A percentile compares a stretch with the other conserved stretches of the same genome.
Evolutionary conservation across 371 early-diverging fungal genomes (phyloP).

Genomic region (Syncephalastrum racemosum): DNA sequence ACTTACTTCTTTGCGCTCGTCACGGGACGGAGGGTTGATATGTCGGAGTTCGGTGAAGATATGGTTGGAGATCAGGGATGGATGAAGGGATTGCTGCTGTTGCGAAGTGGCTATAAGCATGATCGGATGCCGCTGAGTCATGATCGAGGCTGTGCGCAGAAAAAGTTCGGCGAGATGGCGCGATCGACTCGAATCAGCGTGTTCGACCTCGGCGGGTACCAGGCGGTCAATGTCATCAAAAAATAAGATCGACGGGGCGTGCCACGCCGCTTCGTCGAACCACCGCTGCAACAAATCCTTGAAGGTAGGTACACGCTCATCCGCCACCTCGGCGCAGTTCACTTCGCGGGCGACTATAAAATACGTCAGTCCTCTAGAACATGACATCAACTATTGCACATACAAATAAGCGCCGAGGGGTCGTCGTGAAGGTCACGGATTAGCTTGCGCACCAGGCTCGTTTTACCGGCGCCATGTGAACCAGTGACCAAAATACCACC

Average conservation of each 20-base stretch:
- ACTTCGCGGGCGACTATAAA: slow-evolving; percentile 51
- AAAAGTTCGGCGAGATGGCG: slow-evolving; percentile 74
- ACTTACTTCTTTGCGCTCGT: slow-evolving; percentile 62
- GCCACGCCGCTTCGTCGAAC: slow-evolving; percentile 73
- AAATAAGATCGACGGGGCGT: slow-evolving; percentile 83
- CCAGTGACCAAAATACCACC: slow-evolving; percentile 84
- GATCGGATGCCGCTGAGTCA: slow-evolving; percentile 52
- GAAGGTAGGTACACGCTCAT: slow-evolving; percentile 63
- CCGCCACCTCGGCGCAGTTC: slow-evolving; percentile 65
- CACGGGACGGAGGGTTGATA: slow-evolving; percentile 68
- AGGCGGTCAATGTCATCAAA: slow-evolving; percentile 98
- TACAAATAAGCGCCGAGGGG: slow-evolving; percentile 58
- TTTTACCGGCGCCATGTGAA: slow-evolving; percentile 86
- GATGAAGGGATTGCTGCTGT: slow-evolving; percentile 69
- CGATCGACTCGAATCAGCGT: slow-evolving; percentile 69
- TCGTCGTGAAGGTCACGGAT: slow-evolving; percentile 39
- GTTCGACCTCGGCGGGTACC: slow-evolving; percentile 82
- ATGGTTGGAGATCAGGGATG: slow-evolving; percentile 62
- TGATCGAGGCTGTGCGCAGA: slow-evolving; percentile 41
- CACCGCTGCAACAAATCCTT: slow-evolving; percentile 64
- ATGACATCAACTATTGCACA: slow-evolving; percentile 12
- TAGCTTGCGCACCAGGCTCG: slow-evolving; percentile 62
- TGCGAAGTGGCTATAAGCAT: slow-evolving; percentile 70
- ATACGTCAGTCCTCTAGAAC: too few relatives aligned
- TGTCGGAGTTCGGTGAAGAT: slow-evolving; percentile 68